A percentile compares a stretch with the other conserved stretches of the same genome.
Evolutionary conservation across 371 early-diverging fungal genomes (phyloP).

Genomic region (Batkoa obscura): DNA sequence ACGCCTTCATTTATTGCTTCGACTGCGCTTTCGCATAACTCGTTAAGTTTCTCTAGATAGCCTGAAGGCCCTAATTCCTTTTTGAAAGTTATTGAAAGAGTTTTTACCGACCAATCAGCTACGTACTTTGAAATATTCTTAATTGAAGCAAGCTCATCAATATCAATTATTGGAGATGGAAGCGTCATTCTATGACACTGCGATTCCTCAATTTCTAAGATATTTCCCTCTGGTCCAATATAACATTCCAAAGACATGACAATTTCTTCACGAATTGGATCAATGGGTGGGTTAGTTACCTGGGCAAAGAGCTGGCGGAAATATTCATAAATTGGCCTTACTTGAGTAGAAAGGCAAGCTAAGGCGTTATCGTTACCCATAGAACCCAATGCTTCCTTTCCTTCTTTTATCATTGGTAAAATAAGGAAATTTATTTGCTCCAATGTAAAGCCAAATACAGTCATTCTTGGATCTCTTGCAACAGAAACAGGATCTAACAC

Average conservation of each 20-base stretch:
- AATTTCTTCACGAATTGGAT: constrained; percentile 93
- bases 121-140: constrained; percentile 34
- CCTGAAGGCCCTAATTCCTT: constrained; percentile 52
- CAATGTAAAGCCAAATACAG: constrained; percentile 76
- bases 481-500: constrained; percentile 22
- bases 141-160: constrained; percentile 60
- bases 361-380: constrained; percentile 94
- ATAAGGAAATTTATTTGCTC: constrained; percentile 83
- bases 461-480: constrained; percentile 58
- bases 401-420: constrained; percentile 66
- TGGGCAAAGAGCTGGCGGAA: constrained; percentile 94
- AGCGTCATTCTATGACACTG: constrained; percentile 65
- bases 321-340: constrained; percentile 84
- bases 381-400: constrained; percentile 91
- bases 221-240: constrained; percentile 86
- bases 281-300: constrained; percentile 93
- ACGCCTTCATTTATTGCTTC: constrained; percentile 57
- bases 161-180: constrained; percentile 67
- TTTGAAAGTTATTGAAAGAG: constrained; percentile 74
- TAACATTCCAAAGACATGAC: constrained; percentile 92
- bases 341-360: constrained; percentile 76
- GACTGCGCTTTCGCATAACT: constrained; percentile 64
- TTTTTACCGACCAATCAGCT: constrained; percentile 56
- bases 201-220: constrained; percentile 55
- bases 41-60: constrained; percentile 55